Conservation (phyloP, 768 basidiomycete genomes). For the Antrodiella citrinella region DNA sequence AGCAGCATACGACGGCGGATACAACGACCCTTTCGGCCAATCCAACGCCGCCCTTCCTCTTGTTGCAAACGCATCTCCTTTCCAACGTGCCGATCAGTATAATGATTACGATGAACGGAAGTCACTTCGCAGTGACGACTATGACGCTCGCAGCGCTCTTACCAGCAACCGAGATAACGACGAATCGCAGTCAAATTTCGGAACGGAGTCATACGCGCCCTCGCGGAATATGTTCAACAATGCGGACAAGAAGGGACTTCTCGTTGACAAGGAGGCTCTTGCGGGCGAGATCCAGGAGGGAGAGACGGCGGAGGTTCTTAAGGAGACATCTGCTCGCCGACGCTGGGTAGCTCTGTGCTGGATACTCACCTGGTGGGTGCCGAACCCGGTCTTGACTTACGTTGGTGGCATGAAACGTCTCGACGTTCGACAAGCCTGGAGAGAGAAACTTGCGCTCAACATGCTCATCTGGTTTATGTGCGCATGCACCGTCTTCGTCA, state of each 20-base stretch:
- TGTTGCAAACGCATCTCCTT: conserved; percentile 74
- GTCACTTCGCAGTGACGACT: conserved; percentile 69
- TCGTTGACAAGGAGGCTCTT: conserved; percentile 69
- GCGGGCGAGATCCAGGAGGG: conserved; percentile 82
- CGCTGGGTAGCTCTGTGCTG: conserved; percentile 86
- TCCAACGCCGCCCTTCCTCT: conserved; percentile 78
- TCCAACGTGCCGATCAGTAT: conserved; percentile 69
- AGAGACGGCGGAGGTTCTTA: conserved; percentile 82
- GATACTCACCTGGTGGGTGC: conserved; percentile 90
- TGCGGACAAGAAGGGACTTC: conserved; percentile 60
- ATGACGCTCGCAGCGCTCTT: conserved; percentile 69
- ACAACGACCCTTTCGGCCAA: conserved; percentile 42
- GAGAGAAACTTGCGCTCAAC: conserved; percentile 94
- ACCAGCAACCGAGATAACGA: conserved; percentile 68
- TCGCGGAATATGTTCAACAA: conserved; percentile 94
- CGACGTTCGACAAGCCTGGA: conserved; percentile 94
- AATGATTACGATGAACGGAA: conserved; percentile 74
- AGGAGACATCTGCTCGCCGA: conserved; percentile 71
- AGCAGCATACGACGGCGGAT: conserved; percentile 31
- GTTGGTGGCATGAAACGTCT: conserved; percentile 90
- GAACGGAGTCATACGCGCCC: conserved; percentile 90
- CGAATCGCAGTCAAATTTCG: conserved; percentile 74
- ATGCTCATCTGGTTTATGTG: conserved; percentile 94
- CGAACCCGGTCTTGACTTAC: conserved; percentile 56
- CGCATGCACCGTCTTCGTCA: conserved; percentile 84